phyloP scores from a whole-genome alignment of 2,329 filamentous ascomycete genomes.

The Colletotrichum shisoi region DNA sequence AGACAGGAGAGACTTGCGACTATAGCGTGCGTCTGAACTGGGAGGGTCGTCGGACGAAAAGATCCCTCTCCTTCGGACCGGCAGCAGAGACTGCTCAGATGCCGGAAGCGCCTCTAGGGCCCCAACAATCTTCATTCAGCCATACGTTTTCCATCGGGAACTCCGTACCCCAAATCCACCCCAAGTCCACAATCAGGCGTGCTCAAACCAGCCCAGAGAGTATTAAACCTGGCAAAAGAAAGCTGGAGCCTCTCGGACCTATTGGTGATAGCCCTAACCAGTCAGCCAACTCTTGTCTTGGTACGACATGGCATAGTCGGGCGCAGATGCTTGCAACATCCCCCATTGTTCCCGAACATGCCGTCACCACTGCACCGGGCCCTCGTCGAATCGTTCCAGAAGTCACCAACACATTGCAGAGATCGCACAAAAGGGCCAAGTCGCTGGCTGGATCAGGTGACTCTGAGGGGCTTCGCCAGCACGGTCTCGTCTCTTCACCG shows the following conservation, averaged over 20 bases:
- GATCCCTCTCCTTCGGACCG: constrained; percentile 52
- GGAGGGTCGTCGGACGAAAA: constrained; percentile 74
- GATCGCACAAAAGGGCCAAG: constrained; percentile 33
- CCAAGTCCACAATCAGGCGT: constrained; percentile 18
- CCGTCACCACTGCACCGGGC: neutral
- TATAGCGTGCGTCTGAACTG: constrained; percentile 84
- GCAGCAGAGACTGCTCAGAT: constrained; percentile 41
- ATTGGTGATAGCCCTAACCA: neutral
- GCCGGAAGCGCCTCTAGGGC: constrained; percentile 44
- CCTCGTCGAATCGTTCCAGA: neutral
- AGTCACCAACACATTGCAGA: neutral
- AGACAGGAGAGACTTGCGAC: constrained; percentile 76
- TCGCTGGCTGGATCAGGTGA: constrained; percentile 31
- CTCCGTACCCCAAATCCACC: neutral
- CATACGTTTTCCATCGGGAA: constrained; percentile 40
- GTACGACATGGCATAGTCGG: constrained; percentile 3
- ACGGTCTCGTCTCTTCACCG: constrained; percentile 25
- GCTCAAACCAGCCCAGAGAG: constrained; percentile 7
- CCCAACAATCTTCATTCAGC: constrained; percentile 50
- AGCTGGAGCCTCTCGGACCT: constrained; percentile 2
- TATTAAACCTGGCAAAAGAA: constrained; percentile 1
- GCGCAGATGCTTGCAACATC: neutral
- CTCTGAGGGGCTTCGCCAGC: neutral
- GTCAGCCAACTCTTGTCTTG: neutral
- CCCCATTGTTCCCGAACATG: constrained; percentile 9